Evolutionary conservation across 139 green algal species (phyloP).

Genomic region (Chlamydomonas incerta): DNA sequence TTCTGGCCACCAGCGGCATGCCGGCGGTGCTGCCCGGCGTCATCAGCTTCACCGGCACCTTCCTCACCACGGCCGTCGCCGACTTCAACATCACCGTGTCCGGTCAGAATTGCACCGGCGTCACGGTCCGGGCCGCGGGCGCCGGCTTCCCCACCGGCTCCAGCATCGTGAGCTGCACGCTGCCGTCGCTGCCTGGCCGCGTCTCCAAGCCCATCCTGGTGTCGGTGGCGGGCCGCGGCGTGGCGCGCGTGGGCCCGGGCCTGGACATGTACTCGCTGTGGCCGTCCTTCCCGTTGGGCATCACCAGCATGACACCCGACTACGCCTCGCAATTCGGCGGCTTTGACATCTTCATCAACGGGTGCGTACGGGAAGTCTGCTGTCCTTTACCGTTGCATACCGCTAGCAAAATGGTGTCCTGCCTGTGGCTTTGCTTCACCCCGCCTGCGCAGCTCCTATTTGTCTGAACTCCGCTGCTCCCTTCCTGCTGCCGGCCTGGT

Average conservation of each 20-base stretch:
- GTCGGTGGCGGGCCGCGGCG: slow-evolving; percentile 18
- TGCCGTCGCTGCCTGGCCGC: not conserved
- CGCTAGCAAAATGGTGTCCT: no score
- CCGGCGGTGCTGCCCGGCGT: not conserved
- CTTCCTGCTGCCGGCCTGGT: no score
- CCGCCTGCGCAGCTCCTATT: not conserved
- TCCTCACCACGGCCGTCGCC: not conserved
- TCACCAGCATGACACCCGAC: slow-evolving; percentile 46
- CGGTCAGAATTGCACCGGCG: slow-evolving; percentile 6
- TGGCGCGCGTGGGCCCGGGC: not conserved
- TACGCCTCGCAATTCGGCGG: not conserved
- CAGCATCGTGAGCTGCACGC: not conserved
- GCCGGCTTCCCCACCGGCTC: not conserved
- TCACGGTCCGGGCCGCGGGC: not conserved
- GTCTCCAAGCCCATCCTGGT: not conserved
- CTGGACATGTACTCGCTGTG: not conserved
- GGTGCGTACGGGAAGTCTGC: not conserved
- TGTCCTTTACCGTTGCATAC: no score
- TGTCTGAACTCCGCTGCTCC: fast-evolving
- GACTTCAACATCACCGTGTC: not conserved
- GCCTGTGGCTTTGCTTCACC: no score
- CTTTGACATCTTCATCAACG: not conserved
- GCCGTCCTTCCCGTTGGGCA: not conserved
- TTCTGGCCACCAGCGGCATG: not conserved
- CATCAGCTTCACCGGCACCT: not conserved